These are phyloP conservation scores for Coniferiporia weirii DNA, from an alignment of 1,284 basidiomycete species.

Conservation along the genomic window DNA sequence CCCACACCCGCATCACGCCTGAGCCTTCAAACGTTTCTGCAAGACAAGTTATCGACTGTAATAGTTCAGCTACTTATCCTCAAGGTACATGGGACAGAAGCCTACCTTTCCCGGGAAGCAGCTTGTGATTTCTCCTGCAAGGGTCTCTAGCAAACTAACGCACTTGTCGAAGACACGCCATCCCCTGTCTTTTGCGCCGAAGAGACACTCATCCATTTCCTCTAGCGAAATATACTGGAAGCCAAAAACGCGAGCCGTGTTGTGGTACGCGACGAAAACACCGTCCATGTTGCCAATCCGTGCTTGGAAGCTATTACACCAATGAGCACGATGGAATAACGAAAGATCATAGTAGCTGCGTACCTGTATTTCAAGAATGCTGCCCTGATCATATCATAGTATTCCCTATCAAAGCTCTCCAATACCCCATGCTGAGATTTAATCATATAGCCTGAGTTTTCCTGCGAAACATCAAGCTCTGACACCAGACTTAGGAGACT, in stretches of 20 bases:
- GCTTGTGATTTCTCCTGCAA: slow-evolving; percentile 56
- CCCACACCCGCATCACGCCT: slow-evolving; percentile 53
- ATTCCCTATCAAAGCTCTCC: slow-evolving; percentile 84
- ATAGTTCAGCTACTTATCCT: not conserved
- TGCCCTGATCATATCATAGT: slow-evolving; percentile 88
- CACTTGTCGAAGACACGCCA: slow-evolving; percentile 76
- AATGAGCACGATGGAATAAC: not conserved
- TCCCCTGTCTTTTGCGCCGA: slow-evolving; percentile 60
- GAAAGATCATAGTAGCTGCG: slow-evolving; percentile 17
- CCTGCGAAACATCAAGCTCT: slow-evolving; percentile 32
- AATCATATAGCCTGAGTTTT: slow-evolving; percentile 78
- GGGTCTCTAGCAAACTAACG: slow-evolving; percentile 66
- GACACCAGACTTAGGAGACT: slow-evolving; percentile 1
- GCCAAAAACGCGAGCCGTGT: slow-evolving; percentile 84
- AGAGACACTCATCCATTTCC: slow-evolving; percentile 85
- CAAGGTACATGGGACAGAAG: slow-evolving; percentile 4
- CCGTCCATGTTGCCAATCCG: slow-evolving; percentile 98
- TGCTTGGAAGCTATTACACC: slow-evolving; percentile 79
- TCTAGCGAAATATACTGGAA: slow-evolving; percentile 90
- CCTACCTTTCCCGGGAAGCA: slow-evolving; percentile 67
- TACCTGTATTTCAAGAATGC: slow-evolving; percentile 94
- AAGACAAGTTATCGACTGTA: slow-evolving; percentile 52
- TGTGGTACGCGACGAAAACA: slow-evolving; percentile 93
- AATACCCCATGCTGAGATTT: slow-evolving; percentile 51
- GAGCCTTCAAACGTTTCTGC: slow-evolving; percentile 48